These are phyloP conservation scores for Osmozyma mogii DNA, from an alignment of 805 yeast species.

Conservation along the genomic window DNA sequence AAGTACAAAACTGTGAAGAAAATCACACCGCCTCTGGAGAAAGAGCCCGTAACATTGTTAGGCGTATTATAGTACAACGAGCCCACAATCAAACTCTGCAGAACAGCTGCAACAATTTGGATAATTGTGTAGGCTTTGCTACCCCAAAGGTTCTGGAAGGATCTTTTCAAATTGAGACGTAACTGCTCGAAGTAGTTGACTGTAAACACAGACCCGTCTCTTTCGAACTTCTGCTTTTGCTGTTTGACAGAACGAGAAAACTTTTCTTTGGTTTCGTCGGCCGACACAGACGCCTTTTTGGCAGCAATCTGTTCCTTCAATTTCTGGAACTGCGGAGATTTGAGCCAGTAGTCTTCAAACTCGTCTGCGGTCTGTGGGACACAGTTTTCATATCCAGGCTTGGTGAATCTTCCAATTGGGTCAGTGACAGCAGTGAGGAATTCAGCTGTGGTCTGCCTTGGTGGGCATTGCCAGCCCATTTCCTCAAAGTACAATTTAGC, in stretches of 20 bases:
- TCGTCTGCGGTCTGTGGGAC: constrained; percentile 1
- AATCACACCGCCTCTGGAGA: neutral
- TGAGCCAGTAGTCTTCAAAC: neutral
- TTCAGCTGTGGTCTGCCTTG: neutral
- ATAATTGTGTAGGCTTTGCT: neutral
- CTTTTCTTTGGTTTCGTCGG: neutral
- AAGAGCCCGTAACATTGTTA: neutral
- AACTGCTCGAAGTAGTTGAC: neutral
- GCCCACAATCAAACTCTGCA: neutral
- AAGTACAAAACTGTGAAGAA: neutral
- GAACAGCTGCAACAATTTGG: neutral
- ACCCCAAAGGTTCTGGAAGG: neutral
- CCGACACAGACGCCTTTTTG: neutral
- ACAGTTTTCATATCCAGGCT: neutral
- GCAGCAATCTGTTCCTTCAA: neutral
- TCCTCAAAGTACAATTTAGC: neutral
- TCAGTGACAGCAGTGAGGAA: neutral
- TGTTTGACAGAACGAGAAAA: neutral
- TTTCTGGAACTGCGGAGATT: neutral
- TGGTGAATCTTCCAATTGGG: neutral
- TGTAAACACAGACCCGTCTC: neutral
- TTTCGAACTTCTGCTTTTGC: neutral
- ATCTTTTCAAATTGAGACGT: neutral
- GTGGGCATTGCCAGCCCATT: neutral
- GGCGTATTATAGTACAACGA: constrained; percentile 1